Percentiles rank a stretch among this genome's conserved stretches.
Conservation (phyloP, 2,329 filamentous ascomycete species). For the Fusarium chlamydosporum region DNA sequence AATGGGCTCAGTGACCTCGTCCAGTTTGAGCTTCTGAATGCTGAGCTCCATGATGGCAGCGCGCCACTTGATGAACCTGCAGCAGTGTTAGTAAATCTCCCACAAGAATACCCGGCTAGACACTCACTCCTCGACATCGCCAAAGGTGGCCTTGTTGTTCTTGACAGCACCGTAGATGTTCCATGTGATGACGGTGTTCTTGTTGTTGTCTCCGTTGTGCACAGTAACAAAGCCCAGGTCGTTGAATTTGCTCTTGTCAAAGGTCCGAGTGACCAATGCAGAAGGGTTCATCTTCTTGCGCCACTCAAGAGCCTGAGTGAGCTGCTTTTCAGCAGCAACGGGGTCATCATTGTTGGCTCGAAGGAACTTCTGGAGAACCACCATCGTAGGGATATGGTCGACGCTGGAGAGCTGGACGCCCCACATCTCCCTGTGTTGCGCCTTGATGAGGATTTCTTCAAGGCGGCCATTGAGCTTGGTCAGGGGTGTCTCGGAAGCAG, state of each 20-base stretch:
- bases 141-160: constrained; percentile 86
- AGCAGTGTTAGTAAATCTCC: constrained; percentile 25
- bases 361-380: constrained; percentile 93
- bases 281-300: constrained; percentile 81
- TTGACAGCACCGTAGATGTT: constrained; percentile 94
- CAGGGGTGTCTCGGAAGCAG: constrained; percentile 58
- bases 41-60: constrained; percentile 91
- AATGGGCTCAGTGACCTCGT: constrained; percentile 77
- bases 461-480: constrained; percentile 71
- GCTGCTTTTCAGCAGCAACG: constrained; percentile 80
- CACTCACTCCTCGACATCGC: constrained; percentile 81
- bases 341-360: constrained; percentile 87
- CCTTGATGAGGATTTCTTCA: constrained; percentile 67
- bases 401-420: constrained; percentile 76
- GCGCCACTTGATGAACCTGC: constrained; percentile 89
- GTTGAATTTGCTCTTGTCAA: constrained; percentile 78
- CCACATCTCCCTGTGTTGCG: constrained; percentile 85
- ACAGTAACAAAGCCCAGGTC: constrained; percentile 85
- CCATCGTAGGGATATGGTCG: constrained; percentile 79
- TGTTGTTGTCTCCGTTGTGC: constrained; percentile 70
- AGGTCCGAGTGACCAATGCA: constrained; percentile 74
- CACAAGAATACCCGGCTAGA: background rate
- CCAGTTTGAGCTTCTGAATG: constrained; percentile 79
- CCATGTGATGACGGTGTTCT: constrained; percentile 82
- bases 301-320: constrained; percentile 85